phyloP scores from a whole-genome alignment of 176 grass and related monocot genomes.

The Lolium rigidum region DNA sequence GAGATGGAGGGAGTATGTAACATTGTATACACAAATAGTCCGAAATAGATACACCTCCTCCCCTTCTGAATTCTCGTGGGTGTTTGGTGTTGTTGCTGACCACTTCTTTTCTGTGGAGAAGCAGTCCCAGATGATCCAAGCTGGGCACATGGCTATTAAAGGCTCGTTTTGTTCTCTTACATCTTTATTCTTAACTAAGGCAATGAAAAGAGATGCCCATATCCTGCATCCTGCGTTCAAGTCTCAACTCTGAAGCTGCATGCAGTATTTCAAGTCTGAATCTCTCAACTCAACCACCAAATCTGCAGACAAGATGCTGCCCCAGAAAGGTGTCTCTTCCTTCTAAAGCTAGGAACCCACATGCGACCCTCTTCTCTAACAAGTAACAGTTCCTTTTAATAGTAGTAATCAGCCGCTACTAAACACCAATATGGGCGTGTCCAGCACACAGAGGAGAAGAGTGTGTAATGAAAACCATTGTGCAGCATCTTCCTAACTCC shows the following conservation, averaged over 20 bases:
- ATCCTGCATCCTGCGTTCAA: conserved; percentile 28
- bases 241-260: conserved; percentile 18
- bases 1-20: too few relatives aligned
- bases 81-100: neutral
- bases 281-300: conserved; percentile 31
- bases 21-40: neutral
- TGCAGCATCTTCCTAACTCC: neutral
- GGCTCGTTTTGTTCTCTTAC: conserved; percentile 24
- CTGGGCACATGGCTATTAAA: conserved; percentile 32
- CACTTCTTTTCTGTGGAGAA: neutral
- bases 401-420: neutral
- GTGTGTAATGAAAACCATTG: neutral
- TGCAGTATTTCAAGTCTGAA: conserved; percentile 19
- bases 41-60: neutral
- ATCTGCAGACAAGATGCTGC: neutral
- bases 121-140: conserved; percentile 5
- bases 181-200: neutral
- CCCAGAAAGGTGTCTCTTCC: neutral
- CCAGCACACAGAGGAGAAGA: neutral
- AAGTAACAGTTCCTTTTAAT: neutral
- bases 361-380: neutral
- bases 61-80: neutral
- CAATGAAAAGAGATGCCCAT: conserved; percentile 16
- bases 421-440: neutral
- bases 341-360: neutral